phyloP scores from a whole-genome alignment of 1,139 yeast genomes.

The Lodderomyces margitis region DNA sequence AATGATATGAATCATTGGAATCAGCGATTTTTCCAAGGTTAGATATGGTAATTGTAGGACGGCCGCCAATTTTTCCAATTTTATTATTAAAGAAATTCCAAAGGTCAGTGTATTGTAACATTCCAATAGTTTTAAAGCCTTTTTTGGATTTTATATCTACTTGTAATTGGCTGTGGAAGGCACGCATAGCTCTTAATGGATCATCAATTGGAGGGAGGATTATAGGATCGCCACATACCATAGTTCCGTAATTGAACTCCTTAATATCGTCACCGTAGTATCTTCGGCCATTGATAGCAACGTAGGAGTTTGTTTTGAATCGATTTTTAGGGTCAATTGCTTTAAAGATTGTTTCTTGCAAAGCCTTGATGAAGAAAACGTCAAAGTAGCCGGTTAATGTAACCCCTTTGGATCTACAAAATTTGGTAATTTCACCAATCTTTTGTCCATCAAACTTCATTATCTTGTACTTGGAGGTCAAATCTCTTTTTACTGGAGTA shows the following conservation, averaged over 20 bases:
- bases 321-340: conserved; percentile 10
- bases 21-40: conserved; percentile 21
- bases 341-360: conserved; percentile 24
- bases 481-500: conserved; percentile 12
- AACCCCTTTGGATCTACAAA: conserved; percentile 20
- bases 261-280: conserved; percentile 19
- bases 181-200: conserved; percentile 14
- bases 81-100: conserved; percentile 15
- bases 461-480: conserved; percentile 17
- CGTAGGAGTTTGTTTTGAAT: conserved; percentile 16
- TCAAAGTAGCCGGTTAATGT: conserved; percentile 30
- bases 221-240: conserved; percentile 20
- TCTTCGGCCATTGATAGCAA: conserved; percentile 31
- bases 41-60: conserved; percentile 21
- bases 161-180: conserved; percentile 16
- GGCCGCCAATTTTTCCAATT: conserved; percentile 12
- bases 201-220: conserved; percentile 14
- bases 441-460: conserved; percentile 17
- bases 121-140: conserved; percentile 18
- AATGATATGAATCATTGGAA: conserved; percentile 12
- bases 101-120: conserved; percentile 16
- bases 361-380: conserved; percentile 20
- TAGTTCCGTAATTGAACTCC: conserved; percentile 20
- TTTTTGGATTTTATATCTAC: conserved; percentile 13
- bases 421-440: conserved; percentile 14